These are phyloP conservation scores for Solanum verrucosum DNA, from an alignment of 257 asterid species.

Conservation along the genomic window DNA sequence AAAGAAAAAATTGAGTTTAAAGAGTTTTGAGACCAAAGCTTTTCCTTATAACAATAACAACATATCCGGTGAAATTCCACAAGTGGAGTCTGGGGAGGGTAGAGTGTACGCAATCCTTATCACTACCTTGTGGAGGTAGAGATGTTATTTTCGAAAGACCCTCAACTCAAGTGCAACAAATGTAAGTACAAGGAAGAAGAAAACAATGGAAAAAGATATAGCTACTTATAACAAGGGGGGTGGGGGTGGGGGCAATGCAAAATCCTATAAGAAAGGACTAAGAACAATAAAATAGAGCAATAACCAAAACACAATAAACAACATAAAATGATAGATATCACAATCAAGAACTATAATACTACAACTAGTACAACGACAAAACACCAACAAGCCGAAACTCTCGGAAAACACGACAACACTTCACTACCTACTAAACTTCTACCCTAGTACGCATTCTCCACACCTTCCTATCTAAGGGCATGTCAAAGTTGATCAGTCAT, in stretches of 20 bases:
- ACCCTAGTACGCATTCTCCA: background rate
- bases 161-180: background rate
- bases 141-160: no score
- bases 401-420: background rate
- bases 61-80: no score
- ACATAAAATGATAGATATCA: background rate
- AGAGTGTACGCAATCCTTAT: no score
- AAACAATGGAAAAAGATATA: no score
- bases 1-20: no score
- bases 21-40: no score
- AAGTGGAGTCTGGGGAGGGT: no score
- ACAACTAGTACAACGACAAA: background rate
- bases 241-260: background rate
- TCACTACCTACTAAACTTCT: background rate
- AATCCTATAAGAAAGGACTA: background rate
- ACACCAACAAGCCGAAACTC: background rate
- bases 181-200: background rate
- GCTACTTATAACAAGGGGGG: background rate
- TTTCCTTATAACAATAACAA: no score
- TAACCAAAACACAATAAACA: no score
- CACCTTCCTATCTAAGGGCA: background rate
- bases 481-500: background rate
- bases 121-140: no score
- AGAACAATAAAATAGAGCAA: background rate
- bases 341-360: background rate